Evolutionary conservation across 2,329 filamentous ascomycete species (phyloP), one percentile per base, ranked within the genome.

Genomic region (Paracamarosporium sp.): DNA sequence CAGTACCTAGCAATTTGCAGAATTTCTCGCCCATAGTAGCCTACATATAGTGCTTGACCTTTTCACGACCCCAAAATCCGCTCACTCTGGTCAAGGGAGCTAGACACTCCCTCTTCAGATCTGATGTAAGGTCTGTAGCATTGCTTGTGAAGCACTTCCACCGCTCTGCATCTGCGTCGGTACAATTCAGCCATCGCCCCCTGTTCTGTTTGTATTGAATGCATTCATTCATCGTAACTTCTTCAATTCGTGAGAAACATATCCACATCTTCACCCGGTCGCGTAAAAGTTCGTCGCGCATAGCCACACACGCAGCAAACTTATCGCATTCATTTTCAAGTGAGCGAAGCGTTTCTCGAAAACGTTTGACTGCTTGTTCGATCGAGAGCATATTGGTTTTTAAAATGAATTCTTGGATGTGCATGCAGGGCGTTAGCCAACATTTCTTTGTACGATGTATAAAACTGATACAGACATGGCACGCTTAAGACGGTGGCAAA

Each of bases 41-140:
- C 57, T 45, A 65, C 27, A 48, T 8, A 45, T 65, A 61, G 53
- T 62, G 31, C 33, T 44, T n/a, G 13, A 65, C 58, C 44, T 53
- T 63, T 5, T 63, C 24, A 11, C 38, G 57, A 8, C 52, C 38
- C 63, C 40, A 64, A 40, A 28, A 45, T 20, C 24, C 22, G 43
- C 43, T 31, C 48, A 45, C 51, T 52, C 53, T 60, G 36, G 55
- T 28, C 28, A 65, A 56, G 28, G 55, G 55, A 44, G 45, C 50
- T 15, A 64, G 52, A 36, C 51, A 62, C 43, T 46, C 8, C 53
- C 57, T 57, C 31, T 44, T 65, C 22, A 55, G 38, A 20, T 36
- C 50, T n/a, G 50, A 44, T 12, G 53, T 53, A n/a, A n/a, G 20
- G 40, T 33, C 31, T 51, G 11, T 33, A 45, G 56, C 12, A 56